A percentile compares a stretch with the other conserved stretches of the same genome.
phyloP scores from a whole-genome alignment of 2,329 filamentous ascomycete species.

The Alternaria sp. region DNA sequence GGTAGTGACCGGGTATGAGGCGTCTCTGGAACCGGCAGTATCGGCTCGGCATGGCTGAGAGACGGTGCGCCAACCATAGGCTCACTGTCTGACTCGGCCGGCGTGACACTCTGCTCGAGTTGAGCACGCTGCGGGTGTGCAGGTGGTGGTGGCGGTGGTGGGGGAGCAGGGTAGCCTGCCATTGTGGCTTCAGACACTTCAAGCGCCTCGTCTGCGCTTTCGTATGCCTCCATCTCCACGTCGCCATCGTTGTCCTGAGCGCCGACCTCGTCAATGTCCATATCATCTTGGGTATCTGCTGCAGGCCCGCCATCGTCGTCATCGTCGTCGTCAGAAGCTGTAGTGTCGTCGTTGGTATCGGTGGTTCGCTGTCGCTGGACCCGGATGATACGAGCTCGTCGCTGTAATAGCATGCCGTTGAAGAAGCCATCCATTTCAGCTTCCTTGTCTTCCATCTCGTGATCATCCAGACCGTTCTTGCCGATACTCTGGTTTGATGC shows the following conservation, averaged over 20 bases:
- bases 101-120: slow-evolving; percentile 68
- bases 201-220: slow-evolving; percentile 67
- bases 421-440: slow-evolving; percentile 44
- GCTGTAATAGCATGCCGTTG: slow-evolving; percentile 34
- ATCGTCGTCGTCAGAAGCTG: slow-evolving; percentile 52
- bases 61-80: slow-evolving; percentile 66
- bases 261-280: slow-evolving; percentile 54
- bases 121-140: slow-evolving; percentile 46
- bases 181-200: slow-evolving; percentile 79
- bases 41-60: slow-evolving; percentile 67
- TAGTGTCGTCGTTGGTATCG: slow-evolving; percentile 55
- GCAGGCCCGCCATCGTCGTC: slow-evolving; percentile 55
- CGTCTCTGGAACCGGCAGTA: slow-evolving; percentile 80
- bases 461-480: slow-evolving; percentile 80
- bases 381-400: slow-evolving; percentile 34
- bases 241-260: slow-evolving; percentile 56
- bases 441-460: slow-evolving; percentile 67
- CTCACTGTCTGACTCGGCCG: slow-evolving; percentile 75
- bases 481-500: slow-evolving; percentile 81
- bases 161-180: slow-evolving; percentile 72
- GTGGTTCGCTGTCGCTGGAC: slow-evolving; percentile 30
- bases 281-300: slow-evolving; percentile 51
- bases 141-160: slow-evolving; percentile 26
- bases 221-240: slow-evolving; percentile 56
- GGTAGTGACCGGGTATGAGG: slow-evolving; percentile 59